Conservation (phyloP, 352 stramenopile species). For the Globisporangium alternatum region DNA sequence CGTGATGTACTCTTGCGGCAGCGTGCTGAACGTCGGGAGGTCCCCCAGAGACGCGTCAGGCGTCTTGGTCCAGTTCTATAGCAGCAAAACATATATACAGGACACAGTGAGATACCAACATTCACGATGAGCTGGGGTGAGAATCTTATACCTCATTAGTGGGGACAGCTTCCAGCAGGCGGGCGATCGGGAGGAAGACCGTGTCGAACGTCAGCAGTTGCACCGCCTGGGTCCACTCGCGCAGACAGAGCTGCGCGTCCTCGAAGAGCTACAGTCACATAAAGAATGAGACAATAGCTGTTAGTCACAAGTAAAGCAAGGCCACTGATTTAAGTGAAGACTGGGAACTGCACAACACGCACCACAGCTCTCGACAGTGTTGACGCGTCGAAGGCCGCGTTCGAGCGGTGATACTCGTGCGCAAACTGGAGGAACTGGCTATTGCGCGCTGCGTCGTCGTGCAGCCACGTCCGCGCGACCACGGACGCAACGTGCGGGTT, state of each 20-base stretch:
- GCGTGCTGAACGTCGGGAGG: slow-evolving; percentile 68
- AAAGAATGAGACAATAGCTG: neutral
- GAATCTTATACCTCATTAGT: slow-evolving; percentile 34
- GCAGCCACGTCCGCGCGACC: slow-evolving; percentile 48
- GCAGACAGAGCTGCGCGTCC: slow-evolving; percentile 39
- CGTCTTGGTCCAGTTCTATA: slow-evolving; percentile 49
- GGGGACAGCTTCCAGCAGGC: slow-evolving; percentile 44
- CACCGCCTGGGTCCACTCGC: slow-evolving; percentile 45
- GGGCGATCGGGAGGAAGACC: slow-evolving; percentile 60
- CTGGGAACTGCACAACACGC: neutral
- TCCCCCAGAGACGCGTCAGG: slow-evolving; percentile 45
- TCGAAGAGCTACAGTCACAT: slow-evolving; percentile 36
- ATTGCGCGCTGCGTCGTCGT: slow-evolving; percentile 36
- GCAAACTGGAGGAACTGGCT: slow-evolving; percentile 53
- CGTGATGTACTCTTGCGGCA: slow-evolving; percentile 87
- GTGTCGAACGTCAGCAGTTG: slow-evolving; percentile 76
- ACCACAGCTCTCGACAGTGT: slow-evolving; percentile 20
- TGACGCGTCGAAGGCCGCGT: slow-evolving; percentile 11
- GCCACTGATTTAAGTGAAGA: too few relatives aligned
- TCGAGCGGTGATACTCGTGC: slow-evolving; percentile 24
- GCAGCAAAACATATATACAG: neutral
- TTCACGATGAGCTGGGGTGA: neutral
- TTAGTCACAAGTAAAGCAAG: neutral
- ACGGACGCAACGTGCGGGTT: slow-evolving; percentile 22
- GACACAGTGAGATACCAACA: neutral